Evolutionary conservation across 306 rosid genomes (phyloP), one percentile per base, ranked within the genome.

Genomic region (Vigna hirtella): DNA sequence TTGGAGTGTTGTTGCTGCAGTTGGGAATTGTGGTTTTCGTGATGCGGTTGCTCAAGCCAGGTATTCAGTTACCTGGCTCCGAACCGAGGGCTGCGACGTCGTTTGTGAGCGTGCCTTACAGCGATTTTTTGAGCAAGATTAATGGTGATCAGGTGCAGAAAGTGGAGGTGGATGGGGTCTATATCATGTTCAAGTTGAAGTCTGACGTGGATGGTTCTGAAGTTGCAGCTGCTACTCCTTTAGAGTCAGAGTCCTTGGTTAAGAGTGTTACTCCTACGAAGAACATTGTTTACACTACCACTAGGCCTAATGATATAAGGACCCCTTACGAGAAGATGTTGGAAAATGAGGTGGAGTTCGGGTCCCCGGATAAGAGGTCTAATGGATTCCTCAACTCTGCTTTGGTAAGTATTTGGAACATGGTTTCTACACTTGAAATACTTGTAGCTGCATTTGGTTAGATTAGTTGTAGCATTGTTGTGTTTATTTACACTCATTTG

Each of bases 121-220:
- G 98, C 43, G 98, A 95, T 11, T 95, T 95, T 66, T 71, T 95
- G 92, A 89, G 94, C 59, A 95, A 87, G 80, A 84, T 95, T 6
- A 93, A 91, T 77, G 22, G 81, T 56, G 89, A 95, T 73, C 93
- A 90, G 79, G 98, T 95, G 26, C 97, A 88, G 78, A 95, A 95
- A 82, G 99, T 93, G 64, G 96, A 95, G 89, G 99, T 95, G 74
- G 99, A 95, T 82, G 98, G 97, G 63, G 93, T 95, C 42, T 97
- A 89, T 70, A 85, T 95, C 22, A 90, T 87, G 99, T 95, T 91
- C 68, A 95, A 93, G 87, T 77, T 95, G 88, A 95, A 95, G 83
- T 78, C 89, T 47, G 97, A 90, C 49, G 72, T 79, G 83, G 69
- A 66, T 40, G 40, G 80, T 89, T 83, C 87, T 83, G 97, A 92